These are phyloP conservation scores for Phaeotremella fagi DNA, from an alignment of 768 basidiomycete species.

Conservation along the genomic window DNA sequence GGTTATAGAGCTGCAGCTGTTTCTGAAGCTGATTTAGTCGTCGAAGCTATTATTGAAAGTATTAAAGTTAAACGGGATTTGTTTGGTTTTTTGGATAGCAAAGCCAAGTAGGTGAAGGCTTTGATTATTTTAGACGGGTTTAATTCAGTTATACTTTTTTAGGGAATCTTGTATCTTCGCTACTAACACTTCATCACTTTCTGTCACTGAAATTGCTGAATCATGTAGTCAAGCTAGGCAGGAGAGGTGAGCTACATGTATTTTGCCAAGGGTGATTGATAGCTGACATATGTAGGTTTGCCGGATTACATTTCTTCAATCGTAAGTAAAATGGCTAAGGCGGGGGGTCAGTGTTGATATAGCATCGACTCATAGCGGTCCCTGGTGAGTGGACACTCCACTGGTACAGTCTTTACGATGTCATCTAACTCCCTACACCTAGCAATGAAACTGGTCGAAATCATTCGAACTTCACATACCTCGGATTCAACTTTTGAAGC, in stretches of 20 bases:
- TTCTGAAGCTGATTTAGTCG: constrained; percentile 47
- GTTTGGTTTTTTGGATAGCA: constrained; percentile 48
- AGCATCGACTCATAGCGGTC: too few relatives aligned
- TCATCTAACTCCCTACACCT: too few relatives aligned
- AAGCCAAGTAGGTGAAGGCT: constrained; percentile 38
- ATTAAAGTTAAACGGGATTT: constrained; percentile 51
- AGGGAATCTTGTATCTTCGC: constrained; percentile 48
- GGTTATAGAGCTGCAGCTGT: constrained; percentile 43
- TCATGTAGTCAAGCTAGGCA: constrained; percentile 37
- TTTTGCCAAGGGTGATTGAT: background rate
- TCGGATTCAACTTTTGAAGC: constrained; percentile 45
- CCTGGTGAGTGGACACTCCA: constrained; percentile 26
- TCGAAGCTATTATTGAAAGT: constrained; percentile 53
- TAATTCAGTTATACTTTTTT: background rate
- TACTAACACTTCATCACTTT: constrained; percentile 50
- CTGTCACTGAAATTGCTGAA: constrained; percentile 49
- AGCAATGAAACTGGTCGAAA: constrained; percentile 52
- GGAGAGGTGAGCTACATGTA: constrained; percentile 27
- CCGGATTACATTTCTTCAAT: constrained; percentile 52
- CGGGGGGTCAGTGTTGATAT: too few relatives aligned
- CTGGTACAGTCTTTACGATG: too few relatives aligned
- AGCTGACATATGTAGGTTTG: constrained; percentile 41
- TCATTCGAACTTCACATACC: constrained; percentile 49
- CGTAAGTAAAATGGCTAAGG: too few relatives aligned
- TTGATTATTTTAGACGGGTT: background rate